Conservation (phyloP, 116 monocot genomes). For the Dioscorea cayenensis region DNA sequence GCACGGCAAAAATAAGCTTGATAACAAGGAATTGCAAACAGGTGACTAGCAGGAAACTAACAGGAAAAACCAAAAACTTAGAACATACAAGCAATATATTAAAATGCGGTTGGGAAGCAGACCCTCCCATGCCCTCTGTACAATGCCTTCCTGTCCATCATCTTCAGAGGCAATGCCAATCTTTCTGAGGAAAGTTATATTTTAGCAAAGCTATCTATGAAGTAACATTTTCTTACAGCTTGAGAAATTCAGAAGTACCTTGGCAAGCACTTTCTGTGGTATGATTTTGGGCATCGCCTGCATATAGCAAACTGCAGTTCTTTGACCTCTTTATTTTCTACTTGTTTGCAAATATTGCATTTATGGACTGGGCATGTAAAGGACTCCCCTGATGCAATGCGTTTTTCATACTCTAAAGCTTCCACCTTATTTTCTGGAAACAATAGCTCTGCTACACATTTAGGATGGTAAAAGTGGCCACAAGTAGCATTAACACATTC, state of each 20-base stretch:
- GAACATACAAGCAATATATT: slow-evolving; percentile 66
- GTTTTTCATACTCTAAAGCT: slow-evolving; percentile 33
- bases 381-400: slow-evolving; percentile 31
- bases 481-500: slow-evolving; percentile 57
- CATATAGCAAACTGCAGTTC: slow-evolving; percentile 69
- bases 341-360: slow-evolving; percentile 45
- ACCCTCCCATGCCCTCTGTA: slow-evolving; percentile 59
- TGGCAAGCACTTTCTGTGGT: slow-evolving; percentile 78
- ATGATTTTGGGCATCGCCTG: slow-evolving; percentile 68
- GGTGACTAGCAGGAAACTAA: neutral
- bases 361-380: slow-evolving; percentile 65
- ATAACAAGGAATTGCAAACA: neutral
- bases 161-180: slow-evolving; percentile 50
- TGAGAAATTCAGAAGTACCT: slow-evolving; percentile 24
- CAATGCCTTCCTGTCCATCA: slow-evolving; percentile 25
- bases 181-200: slow-evolving; percentile 16
- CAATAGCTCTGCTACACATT: slow-evolving; percentile 47
- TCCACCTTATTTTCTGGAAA: slow-evolving; percentile 22
- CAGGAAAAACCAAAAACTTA: neutral
- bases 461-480: slow-evolving; percentile 76
- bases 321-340: slow-evolving; percentile 39
- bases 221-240: neutral
- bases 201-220: neutral
- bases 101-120: slow-evolving; percentile 63
- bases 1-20: neutral